Evolutionary conservation across 2,329 filamentous ascomycete species (phyloP).

Genomic region (Diaporthe vexans): DNA sequence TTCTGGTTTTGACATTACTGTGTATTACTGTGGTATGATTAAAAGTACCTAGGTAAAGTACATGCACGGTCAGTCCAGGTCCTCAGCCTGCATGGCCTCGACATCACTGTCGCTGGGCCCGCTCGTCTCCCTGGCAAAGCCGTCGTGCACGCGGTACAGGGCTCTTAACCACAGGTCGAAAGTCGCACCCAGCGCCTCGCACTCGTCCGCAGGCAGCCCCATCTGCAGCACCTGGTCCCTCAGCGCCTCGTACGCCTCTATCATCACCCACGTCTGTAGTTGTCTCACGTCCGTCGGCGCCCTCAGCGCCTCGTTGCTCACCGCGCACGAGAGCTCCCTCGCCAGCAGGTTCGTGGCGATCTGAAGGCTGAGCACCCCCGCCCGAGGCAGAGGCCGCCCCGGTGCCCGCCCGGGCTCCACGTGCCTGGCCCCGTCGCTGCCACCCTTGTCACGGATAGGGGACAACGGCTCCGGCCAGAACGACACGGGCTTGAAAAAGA

Average conservation of each 20-base stretch:
- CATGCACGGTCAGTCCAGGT: too few species aligned
- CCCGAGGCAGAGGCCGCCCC: constrained; percentile 39
- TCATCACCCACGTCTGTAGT: constrained; percentile 70
- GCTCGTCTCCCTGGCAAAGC: constrained; percentile 48
- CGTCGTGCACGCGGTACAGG: constrained; percentile 62
- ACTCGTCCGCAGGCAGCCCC: constrained; percentile 48
- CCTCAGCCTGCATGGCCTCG: constrained; percentile 45
- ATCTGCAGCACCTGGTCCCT: constrained; percentile 59
- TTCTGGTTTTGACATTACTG: too few species aligned
- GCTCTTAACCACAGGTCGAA: constrained; percentile 67
- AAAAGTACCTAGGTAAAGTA: too few species aligned
- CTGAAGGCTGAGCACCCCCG: constrained; percentile 60
- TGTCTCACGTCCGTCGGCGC: constrained; percentile 55
- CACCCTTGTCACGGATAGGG: constrained; percentile 45
- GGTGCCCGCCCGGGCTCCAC: constrained; percentile 12
- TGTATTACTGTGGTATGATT: too few species aligned
- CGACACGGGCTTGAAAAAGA: constrained; percentile 62
- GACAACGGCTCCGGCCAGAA: constrained; percentile 54
- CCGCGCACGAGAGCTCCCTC: constrained; percentile 61
- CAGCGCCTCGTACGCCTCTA: constrained; percentile 69
- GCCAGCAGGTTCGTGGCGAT: constrained; percentile 66
- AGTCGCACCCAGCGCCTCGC: constrained; percentile 55
- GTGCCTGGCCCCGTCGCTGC: neutral
- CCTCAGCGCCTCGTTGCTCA: constrained; percentile 45
- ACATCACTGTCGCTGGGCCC: constrained; percentile 53